A percentile compares a stretch with the other conserved stretches of the same genome.
phyloP scores from a whole-genome alignment of 768 basidiomycete species.

The Ramaria sp. region DNA sequence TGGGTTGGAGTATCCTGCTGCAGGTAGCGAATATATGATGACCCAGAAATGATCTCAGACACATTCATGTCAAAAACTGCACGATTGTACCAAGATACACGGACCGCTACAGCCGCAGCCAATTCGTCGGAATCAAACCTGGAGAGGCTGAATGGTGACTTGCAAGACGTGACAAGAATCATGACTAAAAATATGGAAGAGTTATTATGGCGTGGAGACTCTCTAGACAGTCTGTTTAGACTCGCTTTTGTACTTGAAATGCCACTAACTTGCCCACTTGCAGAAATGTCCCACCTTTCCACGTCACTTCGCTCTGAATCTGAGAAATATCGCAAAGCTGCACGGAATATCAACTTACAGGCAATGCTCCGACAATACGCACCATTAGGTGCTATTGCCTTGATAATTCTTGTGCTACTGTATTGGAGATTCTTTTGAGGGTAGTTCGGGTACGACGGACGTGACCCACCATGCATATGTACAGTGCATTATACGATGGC shows the following conservation, averaged over 20 bases:
- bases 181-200: slow-evolving; percentile 99
- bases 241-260: not conserved
- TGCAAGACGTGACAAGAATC: slow-evolving; percentile 96
- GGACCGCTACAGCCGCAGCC: slow-evolving; percentile 63
- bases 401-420: slow-evolving; percentile 68
- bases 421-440: slow-evolving; percentile 68
- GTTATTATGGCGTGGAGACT: slow-evolving; percentile 94
- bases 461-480: not conserved
- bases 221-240: slow-evolving; percentile 69
- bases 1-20: slow-evolving; percentile 28
- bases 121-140: slow-evolving; percentile 38
- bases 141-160: slow-evolving; percentile 87
- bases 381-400: slow-evolving; percentile 70
- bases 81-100: slow-evolving; percentile 86
- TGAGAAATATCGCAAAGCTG: slow-evolving; percentile 93
- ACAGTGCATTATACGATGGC: not conserved
- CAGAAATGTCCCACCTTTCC: slow-evolving; percentile 96
- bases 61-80: slow-evolving; percentile 99
- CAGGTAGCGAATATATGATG: not conserved
- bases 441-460: not conserved
- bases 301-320: slow-evolving; percentile 92
- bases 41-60: slow-evolving; percentile 39
- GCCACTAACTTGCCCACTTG: not conserved
- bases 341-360: slow-evolving; percentile 86
- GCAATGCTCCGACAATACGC: slow-evolving; percentile 95